A percentile compares a stretch with the other conserved stretches of the same genome.
Evolutionary conservation across 1,139 yeast genomes (phyloP).

Genomic region (Meyerozyma guilliermondii): DNA sequence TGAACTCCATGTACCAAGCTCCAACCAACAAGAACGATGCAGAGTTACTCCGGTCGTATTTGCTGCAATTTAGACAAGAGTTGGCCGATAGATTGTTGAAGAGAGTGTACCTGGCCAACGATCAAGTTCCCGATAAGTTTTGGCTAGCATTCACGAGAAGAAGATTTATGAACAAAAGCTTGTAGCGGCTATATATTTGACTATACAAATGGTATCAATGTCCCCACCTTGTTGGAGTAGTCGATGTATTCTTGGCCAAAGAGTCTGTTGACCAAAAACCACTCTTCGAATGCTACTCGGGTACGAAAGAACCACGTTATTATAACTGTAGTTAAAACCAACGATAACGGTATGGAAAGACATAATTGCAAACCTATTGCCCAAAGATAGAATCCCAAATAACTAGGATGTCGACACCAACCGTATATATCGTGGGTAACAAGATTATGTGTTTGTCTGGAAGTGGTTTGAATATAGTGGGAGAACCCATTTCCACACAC

Average conservation of each 20-base stretch:
- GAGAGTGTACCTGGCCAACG: constrained; percentile 62
- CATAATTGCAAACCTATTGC: constrained; percentile 30
- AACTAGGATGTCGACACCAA: constrained; percentile 36
- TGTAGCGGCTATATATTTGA: constrained; percentile 28
- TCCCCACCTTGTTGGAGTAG: constrained; percentile 21
- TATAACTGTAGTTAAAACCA: constrained; percentile 14
- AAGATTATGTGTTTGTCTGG: constrained; percentile 11
- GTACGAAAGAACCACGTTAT: constrained; percentile 26
- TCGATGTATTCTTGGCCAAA: constrained; percentile 25
- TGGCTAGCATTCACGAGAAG: constrained; percentile 97
- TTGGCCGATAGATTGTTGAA: constrained; percentile 74
- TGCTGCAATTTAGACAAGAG: constrained; percentile 93
- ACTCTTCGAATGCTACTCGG: constrained; percentile 36
- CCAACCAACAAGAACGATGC: constrained; percentile 73
- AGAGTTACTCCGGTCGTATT: constrained; percentile 72
- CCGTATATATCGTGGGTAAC: constrained; percentile 30
- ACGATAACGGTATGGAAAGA: constrained; percentile 20
- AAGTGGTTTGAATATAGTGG: constrained; percentile 19
- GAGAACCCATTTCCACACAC: constrained; percentile 35
- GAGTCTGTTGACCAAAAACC: constrained; percentile 21
- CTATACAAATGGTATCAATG: constrained; percentile 27
- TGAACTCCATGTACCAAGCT: constrained; percentile 76
- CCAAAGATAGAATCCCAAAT: constrained; percentile 37
- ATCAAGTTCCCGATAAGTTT: constrained; percentile 58
- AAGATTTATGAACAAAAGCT: constrained; percentile 86